These are phyloP conservation scores for Neopestalotiopsis sp. DNA, from an alignment of 2,329 filamentous ascomycete species.

Conservation along the genomic window DNA sequence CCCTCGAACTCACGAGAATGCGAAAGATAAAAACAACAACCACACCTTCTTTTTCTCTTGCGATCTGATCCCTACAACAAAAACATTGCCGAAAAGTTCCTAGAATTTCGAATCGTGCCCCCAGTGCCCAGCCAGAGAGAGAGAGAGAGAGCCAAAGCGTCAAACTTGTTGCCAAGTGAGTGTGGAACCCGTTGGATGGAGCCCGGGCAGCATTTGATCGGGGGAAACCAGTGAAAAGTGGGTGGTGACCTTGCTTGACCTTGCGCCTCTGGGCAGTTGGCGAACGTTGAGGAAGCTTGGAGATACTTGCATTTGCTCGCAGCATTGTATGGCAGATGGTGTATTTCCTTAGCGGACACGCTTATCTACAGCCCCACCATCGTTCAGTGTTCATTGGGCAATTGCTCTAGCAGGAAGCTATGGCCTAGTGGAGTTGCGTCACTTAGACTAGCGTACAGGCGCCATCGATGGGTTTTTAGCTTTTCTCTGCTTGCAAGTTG, in stretches of 20 bases:
- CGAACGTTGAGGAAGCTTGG: background rate
- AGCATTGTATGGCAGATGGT: background rate
- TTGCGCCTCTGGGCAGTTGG: background rate
- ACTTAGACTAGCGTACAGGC: conserved; percentile 3
- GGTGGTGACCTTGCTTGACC: background rate
- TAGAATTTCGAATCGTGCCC: conserved; percentile 4
- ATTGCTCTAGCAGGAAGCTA: background rate
- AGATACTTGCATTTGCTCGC: background rate
- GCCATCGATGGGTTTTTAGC: background rate
- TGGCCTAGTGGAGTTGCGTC: conserved; percentile 13
- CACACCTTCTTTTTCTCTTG: background rate
- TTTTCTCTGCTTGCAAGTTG: background rate
- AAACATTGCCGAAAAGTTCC: background rate
- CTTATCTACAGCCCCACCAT: conserved; percentile 18
- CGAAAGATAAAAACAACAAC: background rate
- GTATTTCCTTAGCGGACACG: conserved; percentile 7
- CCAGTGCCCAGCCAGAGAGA: background rate
- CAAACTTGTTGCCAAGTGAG: background rate
- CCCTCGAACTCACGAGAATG: background rate
- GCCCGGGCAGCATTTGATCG: background rate
- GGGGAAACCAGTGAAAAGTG: conserved; percentile 2
- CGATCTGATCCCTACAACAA: background rate
- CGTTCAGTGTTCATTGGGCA: conserved; percentile 6
- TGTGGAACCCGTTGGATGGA: background rate
- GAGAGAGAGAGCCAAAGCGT: background rate